Conservation (phyloP, 2,329 filamentous ascomycete species). For the Sphaceloma murrayae region DNA sequence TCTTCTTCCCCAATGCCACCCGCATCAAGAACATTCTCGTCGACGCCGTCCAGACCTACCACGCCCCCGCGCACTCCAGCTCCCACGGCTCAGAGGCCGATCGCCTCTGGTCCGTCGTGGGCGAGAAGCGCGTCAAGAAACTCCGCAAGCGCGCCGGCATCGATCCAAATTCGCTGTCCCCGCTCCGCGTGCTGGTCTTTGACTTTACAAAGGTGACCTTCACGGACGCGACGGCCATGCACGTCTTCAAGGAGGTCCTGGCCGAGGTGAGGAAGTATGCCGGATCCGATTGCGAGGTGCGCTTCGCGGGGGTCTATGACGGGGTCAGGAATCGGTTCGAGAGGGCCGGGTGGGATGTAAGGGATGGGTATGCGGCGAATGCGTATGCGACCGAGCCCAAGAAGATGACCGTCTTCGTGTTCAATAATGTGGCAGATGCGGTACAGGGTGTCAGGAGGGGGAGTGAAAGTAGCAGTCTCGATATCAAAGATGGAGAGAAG, state of each 20-base stretch:
- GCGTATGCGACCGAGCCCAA: slow-evolving; percentile 1
- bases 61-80: slow-evolving; percentile 34
- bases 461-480: slow-evolving; percentile 2
- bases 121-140: slow-evolving; percentile 38
- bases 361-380: slow-evolving; percentile 7
- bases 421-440: slow-evolving; percentile 12
- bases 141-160: slow-evolving; percentile 37
- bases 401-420: slow-evolving; percentile 13
- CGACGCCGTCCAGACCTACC: slow-evolving; percentile 42
- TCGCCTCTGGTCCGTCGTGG: slow-evolving; percentile 47
- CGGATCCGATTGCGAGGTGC: slow-evolving; percentile 38
- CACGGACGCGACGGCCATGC: slow-evolving; percentile 45
- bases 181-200: slow-evolving; percentile 42
- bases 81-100: slow-evolving; percentile 31
- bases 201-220: slow-evolving; percentile 46
- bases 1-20: slow-evolving; percentile 55
- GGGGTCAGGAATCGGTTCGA: slow-evolving; percentile 28
- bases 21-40: slow-evolving; percentile 42
- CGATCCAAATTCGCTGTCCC: slow-evolving; percentile 27
- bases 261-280: slow-evolving; percentile 42
- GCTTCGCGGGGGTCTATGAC: slow-evolving; percentile 42
- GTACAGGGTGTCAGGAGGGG: slow-evolving; percentile 1
- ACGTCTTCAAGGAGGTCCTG: slow-evolving; percentile 41
- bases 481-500: slow-evolving; percentile 6
- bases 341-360: slow-evolving; percentile 18